These are phyloP conservation scores for Amylostereum areolatum DNA, from an alignment of 1,284 basidiomycete genomes.

Conservation along the genomic window DNA sequence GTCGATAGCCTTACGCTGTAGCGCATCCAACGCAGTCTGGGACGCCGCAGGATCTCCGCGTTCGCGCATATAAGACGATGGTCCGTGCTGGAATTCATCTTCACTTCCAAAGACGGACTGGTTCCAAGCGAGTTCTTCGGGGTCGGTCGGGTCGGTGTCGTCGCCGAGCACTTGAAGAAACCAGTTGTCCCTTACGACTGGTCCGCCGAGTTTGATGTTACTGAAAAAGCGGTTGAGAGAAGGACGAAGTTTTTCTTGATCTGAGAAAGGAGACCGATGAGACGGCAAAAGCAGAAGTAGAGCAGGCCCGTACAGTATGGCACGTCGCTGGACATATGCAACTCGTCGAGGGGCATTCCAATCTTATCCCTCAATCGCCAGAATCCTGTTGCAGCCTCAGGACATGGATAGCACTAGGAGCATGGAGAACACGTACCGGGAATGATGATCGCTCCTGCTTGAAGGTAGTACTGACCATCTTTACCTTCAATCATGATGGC, in stretches of 20 bases:
- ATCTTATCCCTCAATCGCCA: slow-evolving; percentile 79
- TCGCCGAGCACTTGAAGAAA: slow-evolving; percentile 49
- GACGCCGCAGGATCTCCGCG: not conserved
- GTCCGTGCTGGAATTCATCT: slow-evolving; percentile 37
- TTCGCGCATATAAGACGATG: slow-evolving; percentile 15
- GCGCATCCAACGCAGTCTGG: too few relatives aligned
- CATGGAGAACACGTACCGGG: slow-evolving; percentile 35
- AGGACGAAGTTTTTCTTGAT: slow-evolving; percentile 55
- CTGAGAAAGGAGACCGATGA: slow-evolving; percentile 25
- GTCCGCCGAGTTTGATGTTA: slow-evolving; percentile 58
- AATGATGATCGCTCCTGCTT: slow-evolving; percentile 61
- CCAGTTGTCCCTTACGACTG: slow-evolving; percentile 72
- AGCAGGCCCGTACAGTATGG: slow-evolving; percentile 52
- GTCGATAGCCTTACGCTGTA: too few relatives aligned
- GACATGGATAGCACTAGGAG: not conserved
- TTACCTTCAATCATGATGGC: slow-evolving; percentile 73
- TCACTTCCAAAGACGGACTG: slow-evolving; percentile 60
- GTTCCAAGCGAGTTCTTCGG: slow-evolving; percentile 67
- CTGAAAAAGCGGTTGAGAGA: slow-evolving; percentile 70
- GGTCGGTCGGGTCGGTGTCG: slow-evolving; percentile 36
- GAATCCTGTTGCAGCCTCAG: slow-evolving; percentile 39
- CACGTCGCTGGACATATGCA: slow-evolving; percentile 64
- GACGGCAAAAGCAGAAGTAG: not conserved
- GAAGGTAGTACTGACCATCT: slow-evolving; percentile 64
- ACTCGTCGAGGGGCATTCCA: slow-evolving; percentile 65